Evolutionary conservation across 192 early-diverging fungal genomes (phyloP).

Genomic region (Rhizoclosmatium sp.): DNA sequence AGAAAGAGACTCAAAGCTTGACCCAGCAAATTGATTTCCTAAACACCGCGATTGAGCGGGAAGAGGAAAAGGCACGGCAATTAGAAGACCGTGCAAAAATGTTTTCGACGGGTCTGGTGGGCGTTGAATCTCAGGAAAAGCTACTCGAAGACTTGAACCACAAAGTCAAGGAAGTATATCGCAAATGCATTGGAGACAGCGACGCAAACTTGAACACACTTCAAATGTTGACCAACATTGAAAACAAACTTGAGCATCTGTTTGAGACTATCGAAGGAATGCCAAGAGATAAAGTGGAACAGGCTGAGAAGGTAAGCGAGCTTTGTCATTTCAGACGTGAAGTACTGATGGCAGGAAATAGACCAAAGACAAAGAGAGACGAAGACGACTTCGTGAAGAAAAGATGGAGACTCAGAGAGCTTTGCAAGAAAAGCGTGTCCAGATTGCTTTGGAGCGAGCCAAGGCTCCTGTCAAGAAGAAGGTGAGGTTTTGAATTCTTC

Average conservation of each 20-base stretch:
- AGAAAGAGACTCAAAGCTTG: constrained; percentile 59
- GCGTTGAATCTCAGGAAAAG: constrained; percentile 64
- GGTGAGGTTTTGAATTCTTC: constrained; percentile 21
- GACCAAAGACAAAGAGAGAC: constrained; percentile 68
- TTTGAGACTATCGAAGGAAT: constrained; percentile 68
- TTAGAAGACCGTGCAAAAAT: constrained; percentile 64
- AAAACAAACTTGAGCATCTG: constrained; percentile 66
- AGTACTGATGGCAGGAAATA: constrained; percentile 4
- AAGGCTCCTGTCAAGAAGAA: constrained; percentile 71
- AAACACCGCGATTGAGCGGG: constrained; percentile 59
- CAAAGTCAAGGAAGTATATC: constrained; percentile 68
- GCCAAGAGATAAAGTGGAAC: constrained; percentile 67
- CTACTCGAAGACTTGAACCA: constrained; percentile 62
- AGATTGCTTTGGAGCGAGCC: constrained; percentile 63
- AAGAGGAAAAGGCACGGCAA: constrained; percentile 64
- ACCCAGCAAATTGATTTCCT: constrained; percentile 66
- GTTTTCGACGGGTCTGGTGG: constrained; percentile 51
- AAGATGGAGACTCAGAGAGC: constrained; percentile 62
- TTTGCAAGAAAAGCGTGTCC: constrained; percentile 66
- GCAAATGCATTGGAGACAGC: constrained; percentile 62
- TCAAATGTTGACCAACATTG: constrained; percentile 65
- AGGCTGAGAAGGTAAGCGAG: constrained; percentile 62
- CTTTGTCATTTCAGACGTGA: not conserved
- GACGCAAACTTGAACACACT: constrained; percentile 64
- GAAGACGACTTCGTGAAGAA: constrained; percentile 63